Evolutionary conservation across 176 grass and related monocot genomes (phyloP), one percentile per base, ranked within the genome.

Genomic region (Poa annua): DNA sequence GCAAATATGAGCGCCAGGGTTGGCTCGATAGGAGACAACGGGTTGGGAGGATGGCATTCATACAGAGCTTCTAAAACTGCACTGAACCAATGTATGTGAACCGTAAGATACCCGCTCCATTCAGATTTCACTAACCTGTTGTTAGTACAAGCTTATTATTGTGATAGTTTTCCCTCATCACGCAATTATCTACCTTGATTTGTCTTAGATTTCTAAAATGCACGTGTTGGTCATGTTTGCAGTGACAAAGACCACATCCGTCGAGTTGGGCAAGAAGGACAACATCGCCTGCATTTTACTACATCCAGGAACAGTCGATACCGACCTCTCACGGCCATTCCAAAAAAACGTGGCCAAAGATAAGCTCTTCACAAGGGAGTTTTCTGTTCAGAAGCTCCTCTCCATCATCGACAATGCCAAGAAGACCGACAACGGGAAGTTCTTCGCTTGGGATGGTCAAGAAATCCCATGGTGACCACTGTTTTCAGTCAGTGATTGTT

Each of bases 1-100:
- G 92, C 92, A 14, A 95, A 94, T 62, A 73, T 98, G 76, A 98
- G 92, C 11, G 92, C 89, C 4, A 92, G 92, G 81, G 96, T 93
- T 65, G 89, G 92, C 57, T 98, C 90, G 1, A 90, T 98, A 36
- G 92, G 96, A 9, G 92, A 98, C 20, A 98, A 98, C 33, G 61
- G 76, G 61, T 63, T 98, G 71, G 96, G 92, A 48, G 92, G 96
- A 63, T 98, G 96, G 96, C 90, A 95, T 77, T 90, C 96, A 19
- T 98, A 98, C 51, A 92, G 96, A 76, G 84, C 96, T 84, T 98
- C 90, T 22, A 95, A 98, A 91, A 71, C 95, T 19, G 90, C 95
- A 13, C 62, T 95, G 66, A 95, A 98, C 85, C 92, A 98, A 82
- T 88, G 93, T 93, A 88, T 88, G 78, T 29, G 35, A 63, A 72